Evolutionary conservation across 768 basidiomycete genomes (phyloP), one percentile per base, ranked within the genome.

Genomic region (Lepiota venenata): DNA sequence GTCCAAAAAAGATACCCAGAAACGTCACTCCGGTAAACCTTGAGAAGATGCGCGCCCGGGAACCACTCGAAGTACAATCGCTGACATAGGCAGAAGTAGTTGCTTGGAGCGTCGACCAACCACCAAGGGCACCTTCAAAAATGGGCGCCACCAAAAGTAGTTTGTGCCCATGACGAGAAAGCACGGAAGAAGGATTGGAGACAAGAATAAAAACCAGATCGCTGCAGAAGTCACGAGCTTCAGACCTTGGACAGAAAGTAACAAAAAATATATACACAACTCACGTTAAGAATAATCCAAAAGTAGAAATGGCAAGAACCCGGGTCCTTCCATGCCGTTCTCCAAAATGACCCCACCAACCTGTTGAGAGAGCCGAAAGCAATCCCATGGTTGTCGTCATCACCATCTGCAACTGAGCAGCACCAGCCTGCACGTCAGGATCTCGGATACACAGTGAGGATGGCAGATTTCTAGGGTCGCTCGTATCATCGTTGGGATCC

Each of bases 301-400:
- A 64, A 0, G 88, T 82, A 9, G 85, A 71, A 22, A 86, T 73
- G 5, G 88, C 85, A 53, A 96, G 80, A 20, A 95, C 85, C 48
- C 76, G 81, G 2, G 86, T 92, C 43, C 94, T 76, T 12, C 94
- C 94, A 59, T 86, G 70, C 18, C 83, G 75, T 64, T 96, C 91
- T 25, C 90, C 83, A 50, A 87, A 87, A 52, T 82, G 82, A 25
- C 91, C 91, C 94, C 94, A 97, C 82, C 86, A 93, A 2, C 87
- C 89, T 0, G 92, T 91, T 4, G 91, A 94, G 25, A 95, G 68
- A 0, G 91, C 92, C 16, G 88, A 87, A 12, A 97, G 77, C 3
- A 84, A 60, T 5, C 94, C 94, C 82, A 87, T 87, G 2, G 77
- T 84, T 11, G 86, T 84, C 0, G 84, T 90, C 80, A 93, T 87